Evolutionary conservation across 2,329 filamentous ascomycete species (phyloP), one percentile per base, ranked within the genome.

Genomic region (Epichloe glyceriae): DNA sequence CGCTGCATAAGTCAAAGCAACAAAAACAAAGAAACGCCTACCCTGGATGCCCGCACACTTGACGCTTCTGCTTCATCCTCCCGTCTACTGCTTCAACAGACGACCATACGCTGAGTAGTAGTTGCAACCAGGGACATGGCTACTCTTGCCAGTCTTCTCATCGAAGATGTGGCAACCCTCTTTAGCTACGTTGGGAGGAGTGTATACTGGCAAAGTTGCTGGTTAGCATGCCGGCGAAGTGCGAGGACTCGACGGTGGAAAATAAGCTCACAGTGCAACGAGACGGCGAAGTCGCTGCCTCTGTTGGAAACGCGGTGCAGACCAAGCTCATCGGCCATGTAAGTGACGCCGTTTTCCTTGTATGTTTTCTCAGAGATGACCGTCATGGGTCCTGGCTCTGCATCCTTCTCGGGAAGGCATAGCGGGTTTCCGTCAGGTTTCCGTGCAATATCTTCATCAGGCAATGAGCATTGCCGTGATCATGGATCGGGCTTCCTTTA

Each of bases 241-340:
- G 17, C 5, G 52, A 52, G 47, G 52, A 46, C 42, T n/a, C 17
- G 20, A 19, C 7, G 19, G 7, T 53, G 22, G 47, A 33, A 46
- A 43, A n/a, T 35, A 69, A 44, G 6, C 76, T 61, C 71, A 80
- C 78, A 69, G 69, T 96, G 90, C 56, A 96, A 70, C 51, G 88
- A 95, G 46, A 95, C 83, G 56, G 89, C 90, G 62, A 85, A 82
- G 64, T 88, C 79, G 60, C 78, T 74, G 46, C 86, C 81, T 26
- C 79, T 78, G 66, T 95, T 95, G 57, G 78, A 80, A 53, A 95
- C 84, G 50, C 83, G 81, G 69, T 96, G 90, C 41, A 96, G 73
- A 19, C 90, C 90, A 30, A 95, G 80, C 69, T 88, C 80, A 64
- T 95, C 90, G 39, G 87, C 86, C 83, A 96, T 95, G 67, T 95